phyloP scores from a whole-genome alignment of 2,329 filamentous ascomycete species.

The Neofusicoccum ribis region DNA sequence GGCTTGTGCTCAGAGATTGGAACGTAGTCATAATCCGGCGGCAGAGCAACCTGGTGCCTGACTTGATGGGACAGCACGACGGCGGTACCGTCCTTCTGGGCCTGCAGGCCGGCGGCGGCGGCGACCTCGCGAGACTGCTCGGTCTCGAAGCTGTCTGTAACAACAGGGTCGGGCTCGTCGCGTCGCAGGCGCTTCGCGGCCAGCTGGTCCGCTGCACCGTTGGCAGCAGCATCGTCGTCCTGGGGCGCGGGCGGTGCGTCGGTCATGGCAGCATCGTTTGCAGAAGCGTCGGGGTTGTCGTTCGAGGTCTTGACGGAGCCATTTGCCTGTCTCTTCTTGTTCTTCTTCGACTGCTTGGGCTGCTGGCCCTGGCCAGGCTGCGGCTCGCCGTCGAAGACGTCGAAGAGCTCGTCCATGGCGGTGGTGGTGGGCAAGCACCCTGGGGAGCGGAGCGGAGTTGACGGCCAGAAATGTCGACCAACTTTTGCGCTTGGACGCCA shows the following conservation, averaged over 20 bases:
- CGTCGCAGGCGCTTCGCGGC: constrained; percentile 65
- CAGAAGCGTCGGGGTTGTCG: constrained; percentile 22
- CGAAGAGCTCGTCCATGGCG: constrained; percentile 47
- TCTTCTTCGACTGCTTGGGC: constrained; percentile 47
- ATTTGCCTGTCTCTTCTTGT: constrained; percentile 84
- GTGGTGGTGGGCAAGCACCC: constrained; percentile 16
- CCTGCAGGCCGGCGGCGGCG: constrained; percentile 69
- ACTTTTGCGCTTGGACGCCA: constrained; percentile 19
- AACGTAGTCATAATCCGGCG: constrained; percentile 89
- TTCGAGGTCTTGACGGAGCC: constrained; percentile 66
- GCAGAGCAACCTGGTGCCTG: constrained; percentile 93
- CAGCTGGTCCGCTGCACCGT: constrained; percentile 31
- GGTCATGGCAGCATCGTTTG: constrained; percentile 47
- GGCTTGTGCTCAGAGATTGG: constrained; percentile 93
- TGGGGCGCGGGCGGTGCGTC: constrained; percentile 41
- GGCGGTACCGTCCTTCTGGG: constrained; percentile 63
- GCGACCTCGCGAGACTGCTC: constrained; percentile 90
- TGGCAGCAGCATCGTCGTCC: constrained; percentile 38
- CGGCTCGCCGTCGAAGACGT: constrained; percentile 44
- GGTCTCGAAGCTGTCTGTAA: constrained; percentile 93
- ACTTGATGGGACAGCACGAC: constrained; percentile 95
- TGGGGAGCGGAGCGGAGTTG: not conserved
- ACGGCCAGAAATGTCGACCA: constrained; percentile 7
- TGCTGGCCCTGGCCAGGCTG: constrained; percentile 24
- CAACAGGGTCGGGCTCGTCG: constrained; percentile 73